Evolutionary conservation across 1,284 basidiomycete genomes (phyloP), one percentile per base, ranked within the genome.

Genomic region (Papiliotrema laurentii): DNA sequence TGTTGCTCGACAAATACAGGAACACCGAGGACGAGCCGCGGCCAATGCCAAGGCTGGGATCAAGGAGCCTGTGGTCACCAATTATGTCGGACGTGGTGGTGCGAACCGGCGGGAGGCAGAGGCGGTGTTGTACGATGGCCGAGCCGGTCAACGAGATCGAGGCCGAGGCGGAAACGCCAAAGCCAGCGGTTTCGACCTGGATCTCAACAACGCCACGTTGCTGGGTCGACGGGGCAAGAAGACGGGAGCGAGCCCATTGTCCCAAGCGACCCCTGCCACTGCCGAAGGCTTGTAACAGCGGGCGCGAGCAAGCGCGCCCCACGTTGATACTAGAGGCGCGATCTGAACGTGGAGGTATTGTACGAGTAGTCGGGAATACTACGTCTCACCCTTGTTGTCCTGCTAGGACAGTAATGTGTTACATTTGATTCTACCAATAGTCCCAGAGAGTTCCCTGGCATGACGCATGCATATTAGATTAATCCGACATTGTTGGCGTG

Each of bases 131-230:
- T 79, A 80, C 52, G 84, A 84, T 28, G 88, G 89, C 1, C 81
- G 84, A 34, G 87, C 89, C 0, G 88, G 88, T 11, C 80, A 79
- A 53, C 78, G 87, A 33, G 89, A 89, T 74, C 73, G 74, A 38
- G 76, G 72, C 30, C 58, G 66, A 53, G 66, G 46, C 45, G 45
- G 42, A 5, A 45, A 45, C 22, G n/a, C n/a, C n/a, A 47, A 49
- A 38, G 30, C 58, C 26, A 13, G 6, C 27, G 75, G 76, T 1
- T 96, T 96, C 60, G 87, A 93, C 64, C 79, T 96, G 45, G 86
- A 90, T 65, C 76, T 96, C 46, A 81, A 86, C 59, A 83, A 80
- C 49, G 88, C 92, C 33, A 94, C 91, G 5, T 71, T 96, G 1
- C 78, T 96, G 2, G 89, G 87, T 2, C 54, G 76, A 51, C 56